Evolutionary conservation across 2,329 filamentous ascomycete genomes (phyloP).

Genomic region (Epichloe sylvatica): DNA sequence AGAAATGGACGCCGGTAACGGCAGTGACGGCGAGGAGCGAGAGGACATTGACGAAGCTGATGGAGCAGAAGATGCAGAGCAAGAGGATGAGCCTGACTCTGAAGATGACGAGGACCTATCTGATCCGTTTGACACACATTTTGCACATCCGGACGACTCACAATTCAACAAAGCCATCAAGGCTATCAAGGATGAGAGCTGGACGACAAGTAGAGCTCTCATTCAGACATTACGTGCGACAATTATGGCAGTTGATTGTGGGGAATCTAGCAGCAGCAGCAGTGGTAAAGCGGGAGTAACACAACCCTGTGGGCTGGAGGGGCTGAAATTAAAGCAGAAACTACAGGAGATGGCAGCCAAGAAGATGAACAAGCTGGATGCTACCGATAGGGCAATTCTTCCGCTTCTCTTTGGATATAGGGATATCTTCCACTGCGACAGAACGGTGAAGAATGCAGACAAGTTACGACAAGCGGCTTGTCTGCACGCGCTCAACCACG

Average conservation of each 20-base stretch:
- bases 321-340: constrained; percentile 46
- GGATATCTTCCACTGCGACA: constrained; percentile 63
- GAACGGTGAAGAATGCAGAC: constrained; percentile 54
- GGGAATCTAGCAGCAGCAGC: constrained; percentile 5
- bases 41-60: constrained; percentile 14
- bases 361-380: constrained; percentile 42
- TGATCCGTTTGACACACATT: constrained; percentile 74
- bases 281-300: constrained; percentile 16
- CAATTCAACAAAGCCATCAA: constrained; percentile 40
- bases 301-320: constrained; percentile 41
- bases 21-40: constrained; percentile 25
- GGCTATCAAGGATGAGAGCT: constrained; percentile 35
- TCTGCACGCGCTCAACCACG: constrained; percentile 79
- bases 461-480: constrained; percentile 58
- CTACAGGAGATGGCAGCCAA: constrained; percentile 41
- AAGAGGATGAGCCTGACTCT: constrained; percentile 20
- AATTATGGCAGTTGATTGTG: constrained; percentile 30
- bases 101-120: constrained; percentile 38
- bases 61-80: constrained; percentile 10
- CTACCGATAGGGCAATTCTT: constrained; percentile 50
- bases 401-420: constrained; percentile 68
- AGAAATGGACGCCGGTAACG: constrained; percentile 20
- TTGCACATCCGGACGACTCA: constrained; percentile 51
- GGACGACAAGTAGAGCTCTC: constrained; percentile 33
- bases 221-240: constrained; percentile 35